Base-by-base conservation (phyloP, 495 filamentous ascomycete genomes). In the Penicillium cosmopolitanum region DNA sequence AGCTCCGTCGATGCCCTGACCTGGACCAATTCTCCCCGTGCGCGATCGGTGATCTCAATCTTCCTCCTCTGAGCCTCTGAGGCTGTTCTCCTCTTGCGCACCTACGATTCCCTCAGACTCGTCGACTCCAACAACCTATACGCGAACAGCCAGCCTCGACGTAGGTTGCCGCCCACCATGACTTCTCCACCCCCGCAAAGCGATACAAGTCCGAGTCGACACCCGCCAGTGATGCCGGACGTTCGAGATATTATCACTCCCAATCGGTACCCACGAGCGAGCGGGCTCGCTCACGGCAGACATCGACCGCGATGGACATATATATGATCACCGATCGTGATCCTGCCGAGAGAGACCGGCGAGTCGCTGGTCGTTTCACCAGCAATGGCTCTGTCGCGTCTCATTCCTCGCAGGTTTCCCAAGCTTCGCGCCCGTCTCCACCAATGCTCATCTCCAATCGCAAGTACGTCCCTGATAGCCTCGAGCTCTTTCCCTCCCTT, bases 291-390 rank as follows among this genome's bases (percentile, higher is more conserved):
- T 73, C 74, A 13, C 68, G 77, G 48, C 72, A 77, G 51, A 73
- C 74, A 9, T 79, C 77, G 6, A 73, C 75, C 8, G 75, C 75
- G 4, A 79, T 79, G 77, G 75, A 78, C 25, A 72, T 79, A 53
- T 71, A 78, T 48, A 61, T 60, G 46, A 70, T 79, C 55, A 74
- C 74, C 19, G 74, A 78, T 48, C 64, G 73, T 63, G 71, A 76
- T 57, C 68, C 69, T 5, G 38, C 63, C 10, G 66, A 70, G 21
- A 62, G 64, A 54, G 61, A 72, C 43, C 56, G 60, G 5, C 53
- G 64, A 47, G 56, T 55, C 11, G 46, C 46, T 46, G 69, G 57
- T 12, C 58, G 67, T 19, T 74, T 67, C 56, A 65, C 63, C 18
- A 77, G 63, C 56, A 71, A 74, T 69, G 74, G 71, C 16, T 78